Percentiles rank a stretch among this genome's conserved stretches.
Evolutionary conservation across 306 rosid species (phyloP).

Genomic region (Trichosanthes cucumerina): DNA sequence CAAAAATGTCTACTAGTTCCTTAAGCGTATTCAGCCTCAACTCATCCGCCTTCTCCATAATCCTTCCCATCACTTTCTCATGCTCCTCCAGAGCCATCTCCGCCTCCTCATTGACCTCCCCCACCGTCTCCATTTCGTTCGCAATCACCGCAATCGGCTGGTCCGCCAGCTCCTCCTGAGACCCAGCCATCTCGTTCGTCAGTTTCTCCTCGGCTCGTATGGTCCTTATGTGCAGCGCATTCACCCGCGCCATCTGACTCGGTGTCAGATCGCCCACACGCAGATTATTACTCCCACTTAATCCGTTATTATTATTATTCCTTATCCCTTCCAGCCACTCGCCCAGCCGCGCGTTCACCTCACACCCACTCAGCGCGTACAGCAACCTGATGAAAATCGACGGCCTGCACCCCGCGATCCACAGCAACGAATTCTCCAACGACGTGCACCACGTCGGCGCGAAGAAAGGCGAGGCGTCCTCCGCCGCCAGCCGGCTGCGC

Average conservation of each 20-base stretch:
- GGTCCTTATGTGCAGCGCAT: conserved; percentile 13
- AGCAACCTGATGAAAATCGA: conserved; percentile 22
- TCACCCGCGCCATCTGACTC: not conserved
- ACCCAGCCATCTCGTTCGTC: conserved; percentile 10
- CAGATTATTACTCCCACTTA: not conserved
- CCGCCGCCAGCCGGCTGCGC: conserved; percentile 6
- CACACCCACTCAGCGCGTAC: conserved; percentile 2
- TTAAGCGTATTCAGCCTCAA: conserved; percentile 18
- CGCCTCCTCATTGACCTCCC: conserved; percentile 12
- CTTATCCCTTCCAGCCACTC: not conserved
- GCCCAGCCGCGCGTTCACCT: not conserved
- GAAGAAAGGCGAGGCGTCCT: conserved; percentile 4
- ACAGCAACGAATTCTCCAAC: conserved; percentile 27
- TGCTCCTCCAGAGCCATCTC: conserved; percentile 17
- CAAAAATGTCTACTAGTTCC: conserved; percentile 17
- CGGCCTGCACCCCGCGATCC: conserved; percentile 34
- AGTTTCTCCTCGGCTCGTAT: conserved; percentile 22
- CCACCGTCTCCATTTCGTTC: not conserved
- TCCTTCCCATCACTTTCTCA: conserved; percentile 2
- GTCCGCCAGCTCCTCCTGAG: conserved; percentile 29
- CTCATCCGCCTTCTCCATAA: conserved; percentile 21
- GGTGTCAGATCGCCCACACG: not conserved
- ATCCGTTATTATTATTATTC: too few relatives aligned
- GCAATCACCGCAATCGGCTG: conserved; percentile 19
- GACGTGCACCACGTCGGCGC: conserved; percentile 26